phyloP scores from a whole-genome alignment of 75 land plant genomes.

The Azolla pinnata region DNA sequence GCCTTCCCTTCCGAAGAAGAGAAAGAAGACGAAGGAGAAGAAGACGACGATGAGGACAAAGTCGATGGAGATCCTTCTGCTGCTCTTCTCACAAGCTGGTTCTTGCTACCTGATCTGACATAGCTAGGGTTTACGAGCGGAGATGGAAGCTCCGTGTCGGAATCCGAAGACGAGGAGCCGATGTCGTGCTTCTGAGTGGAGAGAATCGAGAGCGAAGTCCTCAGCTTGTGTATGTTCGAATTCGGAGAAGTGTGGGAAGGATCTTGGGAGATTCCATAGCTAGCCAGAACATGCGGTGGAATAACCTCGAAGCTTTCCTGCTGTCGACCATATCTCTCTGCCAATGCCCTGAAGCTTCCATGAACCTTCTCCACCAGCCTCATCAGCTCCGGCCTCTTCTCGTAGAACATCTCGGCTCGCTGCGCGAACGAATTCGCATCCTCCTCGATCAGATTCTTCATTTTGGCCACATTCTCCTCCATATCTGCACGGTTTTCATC shows the following conservation, averaged over 20 bases:
- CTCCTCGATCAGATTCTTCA: constrained; percentile 68
- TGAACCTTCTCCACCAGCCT: constrained; percentile 72
- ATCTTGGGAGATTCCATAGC: constrained; percentile 13
- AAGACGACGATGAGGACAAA: constrained; percentile 20
- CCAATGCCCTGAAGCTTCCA: constrained; percentile 65
- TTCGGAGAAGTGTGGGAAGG: constrained; percentile 15
- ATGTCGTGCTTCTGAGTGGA: constrained; percentile 14
- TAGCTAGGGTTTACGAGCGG: too few relatives aligned
- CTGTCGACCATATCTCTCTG: constrained; percentile 71
- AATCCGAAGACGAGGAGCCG: constrained; percentile 2
- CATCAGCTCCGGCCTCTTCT: constrained; percentile 72
- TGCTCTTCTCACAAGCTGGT: too few relatives aligned
- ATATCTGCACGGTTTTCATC: too few relatives aligned
- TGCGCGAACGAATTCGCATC: constrained; percentile 89
- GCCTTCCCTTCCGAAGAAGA: constrained; percentile 21
- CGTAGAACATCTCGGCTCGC: constrained; percentile 83
- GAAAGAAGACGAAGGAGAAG: background rate
- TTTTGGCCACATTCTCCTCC: constrained; percentile 54
- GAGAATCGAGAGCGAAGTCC: constrained; percentile 47
- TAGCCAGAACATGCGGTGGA: constrained; percentile 12
- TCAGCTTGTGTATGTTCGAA: constrained; percentile 16
- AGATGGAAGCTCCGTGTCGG: too few relatives aligned
- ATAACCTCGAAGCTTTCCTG: constrained; percentile 40
- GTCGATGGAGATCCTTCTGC: constrained; percentile 22
- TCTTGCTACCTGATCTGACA: too few relatives aligned